Base-by-base conservation (phyloP, 257 asterid species). In the Thymus mandschuricus region DNA sequence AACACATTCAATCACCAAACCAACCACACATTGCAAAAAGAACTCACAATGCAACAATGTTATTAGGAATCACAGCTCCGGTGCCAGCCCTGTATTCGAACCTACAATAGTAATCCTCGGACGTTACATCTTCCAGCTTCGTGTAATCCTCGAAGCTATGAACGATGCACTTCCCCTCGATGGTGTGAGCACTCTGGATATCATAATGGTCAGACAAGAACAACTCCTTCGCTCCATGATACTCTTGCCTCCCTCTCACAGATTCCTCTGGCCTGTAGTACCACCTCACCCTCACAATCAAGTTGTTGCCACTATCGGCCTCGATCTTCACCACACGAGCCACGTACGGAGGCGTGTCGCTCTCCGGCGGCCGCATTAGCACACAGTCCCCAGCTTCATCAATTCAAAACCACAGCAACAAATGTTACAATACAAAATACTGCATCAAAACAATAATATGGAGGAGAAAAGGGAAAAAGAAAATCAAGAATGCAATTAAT, bases 201-300 rank as follows among this genome's bases (percentile, higher is more conserved):
- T 87, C 95, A 28, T 15, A 71, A 74, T 86, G 91, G 62, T 89
- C 91, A 0, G 91, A 87, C 58, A 87, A 49, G 77, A 87, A 82
- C 15, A 89, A 40, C 76, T 89, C 96, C 75, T 85, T 89, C 0
- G 79, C 79, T n/a, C 96, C 96, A 62, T 87, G 92, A 61, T 84
- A 89, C 66, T 82, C 83, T 54, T 81, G 81, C 56, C 94, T 79
- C 52, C 96, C 96, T 21, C 86, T 89, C 21, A 49, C 40, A 35
- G 92, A 79, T 70, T 89, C 96, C 83, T 89, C 93, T 30, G 91
- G 96, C 78, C 93, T 78, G 68, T 87, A 87, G 58, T 84, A 89
- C 96, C 95, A 89, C 66, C 89, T 80, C 21, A 87, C 88, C 27
- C 71, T 72, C 11, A 88, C 84, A 49, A 64, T 80, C 71, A 76